A percentile compares a stretch with the other conserved stretches of the same genome.
phyloP scores from a whole-genome alignment of 768 basidiomycete genomes.

The Fibroporia radiculosa region DNA sequence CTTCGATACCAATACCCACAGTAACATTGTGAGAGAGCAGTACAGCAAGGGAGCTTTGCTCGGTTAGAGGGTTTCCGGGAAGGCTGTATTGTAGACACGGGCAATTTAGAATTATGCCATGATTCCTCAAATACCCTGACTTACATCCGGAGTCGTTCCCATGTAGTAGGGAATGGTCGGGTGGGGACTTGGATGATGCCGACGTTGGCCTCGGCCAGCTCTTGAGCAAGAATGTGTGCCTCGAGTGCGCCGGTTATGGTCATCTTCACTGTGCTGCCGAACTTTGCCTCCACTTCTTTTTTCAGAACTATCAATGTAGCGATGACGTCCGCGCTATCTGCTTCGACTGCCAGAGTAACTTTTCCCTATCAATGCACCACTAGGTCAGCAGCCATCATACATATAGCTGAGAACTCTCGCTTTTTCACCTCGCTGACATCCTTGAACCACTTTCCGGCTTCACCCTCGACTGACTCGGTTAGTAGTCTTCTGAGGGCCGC shows the following conservation, averaged over 20 bases:
- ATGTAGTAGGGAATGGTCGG: conserved; percentile 62
- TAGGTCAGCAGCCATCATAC: neutral
- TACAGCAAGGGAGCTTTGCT: conserved; percentile 47
- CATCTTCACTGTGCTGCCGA: conserved; percentile 34
- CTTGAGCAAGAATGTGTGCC: conserved; percentile 63
- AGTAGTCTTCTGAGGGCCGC: conserved; percentile 50
- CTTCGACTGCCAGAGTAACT: conserved; percentile 53
- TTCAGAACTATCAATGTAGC: conserved; percentile 59
- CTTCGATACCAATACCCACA: conserved; percentile 59
- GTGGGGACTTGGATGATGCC: conserved; percentile 65
- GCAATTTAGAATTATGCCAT: no score
- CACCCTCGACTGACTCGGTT: conserved; percentile 29
- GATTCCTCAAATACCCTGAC: conserved; percentile 18
- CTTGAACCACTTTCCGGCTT: conserved; percentile 33
- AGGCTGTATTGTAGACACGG: conserved; percentile 35
- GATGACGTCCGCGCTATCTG: conserved; percentile 63
- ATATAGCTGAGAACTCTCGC: neutral
- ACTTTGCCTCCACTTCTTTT: conserved; percentile 43
- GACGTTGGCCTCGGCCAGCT: conserved; percentile 58
- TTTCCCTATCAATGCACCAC: conserved; percentile 32
- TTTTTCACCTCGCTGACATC: conserved; percentile 37
- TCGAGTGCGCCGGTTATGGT: conserved; percentile 55
- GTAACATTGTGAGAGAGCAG: conserved; percentile 65
- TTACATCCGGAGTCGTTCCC: conserved; percentile 63
- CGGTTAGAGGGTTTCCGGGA: conserved; percentile 69